Evolutionary conservation across 2,329 filamentous ascomycete species (phyloP), one percentile per base, ranked within the genome.

Genomic region (Penicillium paneum): DNA sequence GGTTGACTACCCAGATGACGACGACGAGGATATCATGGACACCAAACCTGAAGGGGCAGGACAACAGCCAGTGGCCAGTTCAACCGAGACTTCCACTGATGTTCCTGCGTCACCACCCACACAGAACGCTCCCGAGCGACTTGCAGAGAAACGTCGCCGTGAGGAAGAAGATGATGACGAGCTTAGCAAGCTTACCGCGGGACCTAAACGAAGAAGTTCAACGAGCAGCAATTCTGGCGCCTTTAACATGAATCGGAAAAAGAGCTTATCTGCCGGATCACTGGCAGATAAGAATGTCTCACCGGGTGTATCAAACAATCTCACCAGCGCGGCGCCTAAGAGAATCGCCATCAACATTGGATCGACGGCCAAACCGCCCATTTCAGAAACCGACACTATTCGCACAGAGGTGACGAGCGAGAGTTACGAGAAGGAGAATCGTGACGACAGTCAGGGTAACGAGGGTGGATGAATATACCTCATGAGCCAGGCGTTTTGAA

Each of bases 1-100:
- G 21, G 94, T 99, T 32, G 90, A 96, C 70, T 99, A 99, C 69
- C 85, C 87, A 0, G 95, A 95, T 35, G 92, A 97, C 63, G 93
- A 97, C n/a, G 84, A 81, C 54, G 90, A 94, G 19, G 84, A 82
- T 51, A 78, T 81, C 12, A 85, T 88, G 72, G 86, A 87, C 66
- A 76, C 82, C 32, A 76, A 74, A 51, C 59, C 68, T 7, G 74
- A 75, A 55, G 67, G 67, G 34, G 54, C 56, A 41, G 62, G 64
- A 15, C 57, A 61, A 15, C 55, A 70, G 64, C 43, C 64, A 46
- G 49, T 59, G 6, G 58, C 66, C 26, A 46, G 57, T 32, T 52
- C 58, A 51, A 58, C 64, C 45, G 56, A 70, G 65, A 36, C 64
- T 45, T 54, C 67, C 34, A 64, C 71, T 39, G 66, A 68, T 26